These are phyloP conservation scores for Crassisporium funariophilum DNA, from an alignment of 768 basidiomycete genomes.

Conservation along the genomic window DNA sequence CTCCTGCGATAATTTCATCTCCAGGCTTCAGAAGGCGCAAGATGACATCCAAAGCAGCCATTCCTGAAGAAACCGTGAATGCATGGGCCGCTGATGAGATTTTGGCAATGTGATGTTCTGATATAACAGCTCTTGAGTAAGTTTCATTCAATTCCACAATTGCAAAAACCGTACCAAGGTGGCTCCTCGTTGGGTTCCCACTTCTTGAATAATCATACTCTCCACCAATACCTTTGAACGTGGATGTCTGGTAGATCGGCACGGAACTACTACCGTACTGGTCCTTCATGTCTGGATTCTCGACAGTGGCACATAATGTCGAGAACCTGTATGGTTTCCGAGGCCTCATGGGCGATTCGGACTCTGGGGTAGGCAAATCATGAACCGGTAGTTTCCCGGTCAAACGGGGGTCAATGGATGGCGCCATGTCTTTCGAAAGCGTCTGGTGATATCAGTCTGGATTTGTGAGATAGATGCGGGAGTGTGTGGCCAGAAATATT, in stretches of 20 bases:
- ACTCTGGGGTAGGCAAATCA: slow-evolving; percentile 80
- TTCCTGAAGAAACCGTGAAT: slow-evolving; percentile 93
- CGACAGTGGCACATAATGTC: slow-evolving; percentile 90
- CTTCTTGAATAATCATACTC: slow-evolving; percentile 94
- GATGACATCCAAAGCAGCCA: slow-evolving; percentile 97
- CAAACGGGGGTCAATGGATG: slow-evolving; percentile 40
- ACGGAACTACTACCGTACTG: slow-evolving; percentile 94
- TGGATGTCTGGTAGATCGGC: slow-evolving; percentile 97
- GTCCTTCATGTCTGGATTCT: slow-evolving; percentile 90
- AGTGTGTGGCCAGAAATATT: too few relatives aligned
- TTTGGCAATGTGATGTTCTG: slow-evolving; percentile 97
- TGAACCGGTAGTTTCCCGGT: slow-evolving; percentile 34
- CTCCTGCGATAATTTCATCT: slow-evolving; percentile 94
- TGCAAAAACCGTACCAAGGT: slow-evolving; percentile 65
- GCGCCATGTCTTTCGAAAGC: too few relatives aligned
- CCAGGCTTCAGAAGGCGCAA: slow-evolving; percentile 92
- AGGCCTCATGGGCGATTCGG: slow-evolving; percentile 69
- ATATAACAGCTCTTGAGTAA: slow-evolving; percentile 5
- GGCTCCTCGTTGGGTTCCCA: slow-evolving; percentile 95
- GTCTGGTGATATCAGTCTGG: too few relatives aligned
- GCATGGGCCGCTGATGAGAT: slow-evolving; percentile 92
- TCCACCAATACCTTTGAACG: slow-evolving; percentile 92
- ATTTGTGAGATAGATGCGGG: too few relatives aligned
- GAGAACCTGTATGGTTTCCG: slow-evolving; percentile 85
- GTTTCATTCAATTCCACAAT: slow-evolving; percentile 1